Conservation (phyloP, 2,329 filamentous ascomycete species). For the Clarireedia paspali region DNA sequence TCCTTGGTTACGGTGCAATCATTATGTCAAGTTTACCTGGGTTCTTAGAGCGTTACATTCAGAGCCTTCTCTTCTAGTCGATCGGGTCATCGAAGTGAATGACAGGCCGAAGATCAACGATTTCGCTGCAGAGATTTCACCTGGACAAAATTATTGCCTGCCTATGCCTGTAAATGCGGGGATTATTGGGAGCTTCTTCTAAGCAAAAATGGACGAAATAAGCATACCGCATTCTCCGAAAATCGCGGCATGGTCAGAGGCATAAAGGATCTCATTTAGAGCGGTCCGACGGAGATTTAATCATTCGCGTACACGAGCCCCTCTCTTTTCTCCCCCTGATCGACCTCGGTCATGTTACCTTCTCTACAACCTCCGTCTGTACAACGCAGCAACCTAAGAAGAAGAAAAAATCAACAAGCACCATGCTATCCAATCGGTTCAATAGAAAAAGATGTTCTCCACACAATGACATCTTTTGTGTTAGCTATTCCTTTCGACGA, state of each 20-base stretch:
- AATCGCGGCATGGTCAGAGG: slow-evolving; percentile 6
- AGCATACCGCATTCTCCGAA: background rate
- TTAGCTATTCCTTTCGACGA: too few species aligned
- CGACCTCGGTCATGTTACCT: slow-evolving; percentile 6
- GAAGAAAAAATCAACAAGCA: background rate
- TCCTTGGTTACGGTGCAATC: too few species aligned
- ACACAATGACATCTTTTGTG: too few species aligned
- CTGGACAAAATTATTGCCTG: background rate
- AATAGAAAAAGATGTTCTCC: too few species aligned
- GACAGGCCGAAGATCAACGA: background rate
- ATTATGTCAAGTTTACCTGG: background rate
- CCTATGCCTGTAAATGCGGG: background rate
- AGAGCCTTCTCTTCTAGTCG: background rate
- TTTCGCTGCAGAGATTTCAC: background rate
- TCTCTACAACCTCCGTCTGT: background rate
- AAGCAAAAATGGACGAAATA: background rate
- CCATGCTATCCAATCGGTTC: background rate
- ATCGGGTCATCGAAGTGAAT: background rate
- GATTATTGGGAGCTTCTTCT: background rate
- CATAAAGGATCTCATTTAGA: slow-evolving; percentile 22
- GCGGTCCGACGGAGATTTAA: slow-evolving; percentile 20
- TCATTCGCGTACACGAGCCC: slow-evolving; percentile 16
- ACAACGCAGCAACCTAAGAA: background rate
- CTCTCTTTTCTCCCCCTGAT: slow-evolving; percentile 5
- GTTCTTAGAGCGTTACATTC: background rate